Evolutionary conservation across 2,329 filamentous ascomycete species (phyloP).

Genomic region (Ophiocordyceps camponoti-rufipedis): DNA sequence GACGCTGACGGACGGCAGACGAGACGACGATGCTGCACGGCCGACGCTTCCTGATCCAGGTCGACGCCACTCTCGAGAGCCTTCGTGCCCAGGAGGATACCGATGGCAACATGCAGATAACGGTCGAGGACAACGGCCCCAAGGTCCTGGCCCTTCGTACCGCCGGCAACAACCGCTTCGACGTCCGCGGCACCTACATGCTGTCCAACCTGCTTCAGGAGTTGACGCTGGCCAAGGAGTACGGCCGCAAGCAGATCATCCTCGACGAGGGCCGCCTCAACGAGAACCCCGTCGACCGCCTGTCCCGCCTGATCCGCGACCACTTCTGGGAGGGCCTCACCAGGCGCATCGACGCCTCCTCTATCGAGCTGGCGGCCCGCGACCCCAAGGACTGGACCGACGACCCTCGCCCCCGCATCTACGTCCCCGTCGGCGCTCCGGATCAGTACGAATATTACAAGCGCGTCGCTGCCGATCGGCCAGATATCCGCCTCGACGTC

Average conservation of each 20-base stretch:
- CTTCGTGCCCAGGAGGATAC: conserved; percentile 79
- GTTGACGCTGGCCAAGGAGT: conserved; percentile 78
- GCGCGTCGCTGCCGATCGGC: conserved; percentile 57
- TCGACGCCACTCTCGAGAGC: conserved; percentile 64
- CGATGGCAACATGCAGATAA: conserved; percentile 90
- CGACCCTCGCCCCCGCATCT: conserved; percentile 79
- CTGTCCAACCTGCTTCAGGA: conserved; percentile 93
- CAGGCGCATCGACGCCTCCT: conserved; percentile 72
- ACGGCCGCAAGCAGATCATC: conserved; percentile 74
- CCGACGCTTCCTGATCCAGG: conserved; percentile 71
- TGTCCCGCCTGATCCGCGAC: conserved; percentile 71
- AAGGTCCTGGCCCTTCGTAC: conserved; percentile 81
- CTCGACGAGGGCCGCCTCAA: conserved; percentile 82
- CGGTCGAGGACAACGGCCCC: conserved; percentile 85
- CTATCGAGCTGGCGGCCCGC: conserved; percentile 66
- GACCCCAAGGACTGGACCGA: conserved; percentile 94
- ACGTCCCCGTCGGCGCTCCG: conserved; percentile 67
- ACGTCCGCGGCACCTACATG: conserved; percentile 93
- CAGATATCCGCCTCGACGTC: conserved; percentile 78
- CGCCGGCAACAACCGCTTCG: conserved; percentile 70
- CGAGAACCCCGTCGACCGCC: conserved; percentile 82
- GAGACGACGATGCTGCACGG: conserved; percentile 45
- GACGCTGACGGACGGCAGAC: conserved; percentile 32
- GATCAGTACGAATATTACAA: conserved; percentile 84
- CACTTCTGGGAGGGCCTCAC: conserved; percentile 91